These are phyloP conservation scores for Carex littledalei DNA, from an alignment of 176 grass and related monocot genomes.

Conservation along the genomic window DNA sequence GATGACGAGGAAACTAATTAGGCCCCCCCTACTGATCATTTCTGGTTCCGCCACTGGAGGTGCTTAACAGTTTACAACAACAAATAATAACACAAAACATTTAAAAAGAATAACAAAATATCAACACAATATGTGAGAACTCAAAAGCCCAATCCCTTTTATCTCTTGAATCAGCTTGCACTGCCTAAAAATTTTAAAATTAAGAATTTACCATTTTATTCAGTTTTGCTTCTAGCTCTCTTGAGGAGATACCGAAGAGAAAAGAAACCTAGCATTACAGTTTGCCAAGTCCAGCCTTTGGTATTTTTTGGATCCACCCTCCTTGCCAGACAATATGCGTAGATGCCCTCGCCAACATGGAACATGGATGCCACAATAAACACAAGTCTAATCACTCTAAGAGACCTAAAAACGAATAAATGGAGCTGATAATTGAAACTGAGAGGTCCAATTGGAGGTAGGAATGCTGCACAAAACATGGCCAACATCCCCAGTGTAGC, in stretches of 20 bases:
- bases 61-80: background rate
- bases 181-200: background rate
- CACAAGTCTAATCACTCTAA: slow-evolving; percentile 39
- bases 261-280: slow-evolving; percentile 44
- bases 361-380: background rate
- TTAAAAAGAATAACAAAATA: background rate
- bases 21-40: too few species aligned
- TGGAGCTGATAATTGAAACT: slow-evolving; percentile 39
- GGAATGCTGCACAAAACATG: slow-evolving; percentile 48
- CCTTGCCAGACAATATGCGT: slow-evolving; percentile 62
- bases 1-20: too few species aligned
- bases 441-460: slow-evolving; percentile 55
- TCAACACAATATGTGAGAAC: background rate
- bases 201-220: background rate
- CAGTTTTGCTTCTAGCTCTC: slow-evolving; percentile 35
- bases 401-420: slow-evolving; percentile 46
- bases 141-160: background rate
- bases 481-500: slow-evolving; percentile 29
- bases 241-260: slow-evolving; percentile 63
- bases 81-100: background rate
- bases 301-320: slow-evolving; percentile 69
- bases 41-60: too few species aligned
- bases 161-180: background rate
- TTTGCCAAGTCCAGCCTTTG: slow-evolving; percentile 83
- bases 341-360: slow-evolving; percentile 49